Conservation (phyloP, 768 basidiomycete genomes). For the Phallus indusiatus region DNA sequence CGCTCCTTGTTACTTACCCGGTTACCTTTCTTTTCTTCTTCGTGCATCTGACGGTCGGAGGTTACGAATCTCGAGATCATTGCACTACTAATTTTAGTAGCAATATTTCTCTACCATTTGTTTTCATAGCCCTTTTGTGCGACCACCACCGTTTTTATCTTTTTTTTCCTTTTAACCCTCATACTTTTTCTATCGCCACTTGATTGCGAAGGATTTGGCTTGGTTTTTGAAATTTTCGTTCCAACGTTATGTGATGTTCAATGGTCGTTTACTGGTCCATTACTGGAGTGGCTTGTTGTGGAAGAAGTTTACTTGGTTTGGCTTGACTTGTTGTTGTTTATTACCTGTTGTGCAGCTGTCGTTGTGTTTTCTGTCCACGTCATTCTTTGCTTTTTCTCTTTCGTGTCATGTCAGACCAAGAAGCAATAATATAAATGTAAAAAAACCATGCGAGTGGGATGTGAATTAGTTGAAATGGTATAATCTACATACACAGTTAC, state of each 20-base stretch:
- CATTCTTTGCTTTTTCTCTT: not conserved
- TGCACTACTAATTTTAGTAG: too few relatives aligned
- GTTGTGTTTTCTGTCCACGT: conserved; percentile 1
- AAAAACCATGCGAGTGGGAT: not conserved
- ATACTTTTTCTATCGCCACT: conserved; percentile 1
- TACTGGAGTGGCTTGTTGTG: not conserved
- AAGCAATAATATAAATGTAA: not conserved
- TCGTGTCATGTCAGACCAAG: conserved; percentile 3
- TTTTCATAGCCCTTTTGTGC: not conserved
- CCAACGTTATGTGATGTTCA: not conserved
- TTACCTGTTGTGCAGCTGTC: not conserved
- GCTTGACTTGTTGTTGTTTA: not conserved
- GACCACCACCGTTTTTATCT: not conserved
- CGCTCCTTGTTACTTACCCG: not conserved
- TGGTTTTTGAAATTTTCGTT: not conserved
- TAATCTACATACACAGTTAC: not conserved
- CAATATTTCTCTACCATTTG: not conserved
- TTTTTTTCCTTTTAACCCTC: not conserved
- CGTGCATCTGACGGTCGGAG: not conserved
- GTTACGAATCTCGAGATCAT: too few relatives aligned
- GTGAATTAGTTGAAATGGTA: not conserved
- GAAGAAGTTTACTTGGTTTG: not conserved
- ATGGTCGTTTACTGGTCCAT: not conserved
- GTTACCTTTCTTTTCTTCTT: not conserved
- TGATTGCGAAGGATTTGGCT: not conserved